Evolutionary conservation across 306 rosid species (phyloP), one percentile per base, ranked within the genome.

Genomic region (Cyclanthera cordifolia): DNA sequence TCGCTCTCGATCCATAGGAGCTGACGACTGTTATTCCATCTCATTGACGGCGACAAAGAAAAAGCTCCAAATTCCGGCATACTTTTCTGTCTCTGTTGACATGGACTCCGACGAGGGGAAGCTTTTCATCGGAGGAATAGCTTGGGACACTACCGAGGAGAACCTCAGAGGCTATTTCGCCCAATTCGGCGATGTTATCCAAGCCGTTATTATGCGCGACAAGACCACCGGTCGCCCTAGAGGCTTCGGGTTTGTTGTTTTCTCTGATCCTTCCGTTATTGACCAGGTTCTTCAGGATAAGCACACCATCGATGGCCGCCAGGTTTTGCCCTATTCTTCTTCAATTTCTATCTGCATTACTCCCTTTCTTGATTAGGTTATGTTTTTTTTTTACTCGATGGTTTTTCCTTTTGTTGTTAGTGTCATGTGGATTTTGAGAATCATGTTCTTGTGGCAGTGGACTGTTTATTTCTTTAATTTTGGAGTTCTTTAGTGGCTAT

Each of bases 101-200:
- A 84, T 84, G 89, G 89, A 84, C 58, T 84, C 86, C 7, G 89
- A 84, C 72, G 89, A 84, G 41, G 84, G 86, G 9, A 84, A 84
- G 81, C 81, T 84, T 4, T 84, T 84, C 81, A 66, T 84, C 1
- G 89, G 89, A 27, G 89, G 89, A 28, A 79, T 84, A 65, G 89
- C 89, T 15, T 84, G 89, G 89, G 89, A 84, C 67, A 84, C 89
- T 15, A 77, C 79, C 15, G 89, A 84, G 75, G 89, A 84, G 34
- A 84, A 73, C 74, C 80, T 84, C 43, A 58, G 75, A 23, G 86
- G 75, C 0, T 79, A 84, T 80, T 84, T 84, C 59, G 71, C 60
- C 61, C 84, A 79, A 79, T 84, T 77, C 49, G 89, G 89, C 15
- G 84, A 79, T 6, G 86, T 84, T 58, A 20, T 80, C 20, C 81